Percentiles rank a stretch among this genome's conserved stretches.
phyloP scores from a whole-genome alignment of 1,284 basidiomycete species.

The Gastroboletus turbinatus region DNA sequence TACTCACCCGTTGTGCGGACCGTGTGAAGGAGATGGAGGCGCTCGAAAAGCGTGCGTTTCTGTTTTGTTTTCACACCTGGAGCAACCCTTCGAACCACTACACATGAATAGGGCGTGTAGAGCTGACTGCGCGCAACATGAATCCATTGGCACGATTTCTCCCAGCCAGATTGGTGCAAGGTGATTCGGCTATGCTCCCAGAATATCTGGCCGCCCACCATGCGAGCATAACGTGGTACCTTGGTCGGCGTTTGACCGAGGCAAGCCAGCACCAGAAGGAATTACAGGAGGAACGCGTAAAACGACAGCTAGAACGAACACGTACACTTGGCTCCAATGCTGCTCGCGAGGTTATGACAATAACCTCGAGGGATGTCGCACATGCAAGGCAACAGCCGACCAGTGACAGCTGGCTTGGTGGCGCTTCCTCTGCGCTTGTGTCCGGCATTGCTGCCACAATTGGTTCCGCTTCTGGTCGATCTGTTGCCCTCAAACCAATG shows the following conservation, averaged over 20 bases:
- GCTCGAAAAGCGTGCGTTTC: slow-evolving; percentile 75
- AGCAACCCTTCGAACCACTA: slow-evolving; percentile 8
- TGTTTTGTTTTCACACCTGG: slow-evolving; percentile 7
- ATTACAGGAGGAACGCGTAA: slow-evolving; percentile 86
- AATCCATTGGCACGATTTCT: slow-evolving; percentile 66
- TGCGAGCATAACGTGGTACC: slow-evolving; percentile 82
- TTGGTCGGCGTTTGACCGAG: slow-evolving; percentile 75
- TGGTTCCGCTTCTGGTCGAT: slow-evolving; percentile 43
- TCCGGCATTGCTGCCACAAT: slow-evolving; percentile 64
- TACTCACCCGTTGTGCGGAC: slow-evolving; percentile 80
- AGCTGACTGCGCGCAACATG: slow-evolving; percentile 57
- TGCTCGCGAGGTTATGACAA: slow-evolving; percentile 52
- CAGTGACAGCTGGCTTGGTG: slow-evolving; percentile 60
- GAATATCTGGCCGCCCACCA: slow-evolving; percentile 82
- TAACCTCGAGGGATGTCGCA: slow-evolving; percentile 32
- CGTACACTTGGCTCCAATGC: slow-evolving; percentile 76
- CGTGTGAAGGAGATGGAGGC: slow-evolving; percentile 83
- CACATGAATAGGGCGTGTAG: slow-evolving; percentile 54
- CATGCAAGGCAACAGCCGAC: slow-evolving; percentile 24
- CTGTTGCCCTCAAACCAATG: slow-evolving; percentile 25
- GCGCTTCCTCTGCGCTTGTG: slow-evolving; percentile 56
- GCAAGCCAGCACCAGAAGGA: slow-evolving; percentile 78
- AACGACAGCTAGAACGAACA: slow-evolving; percentile 76
- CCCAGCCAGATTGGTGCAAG: slow-evolving; percentile 62
- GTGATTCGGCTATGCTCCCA: slow-evolving; percentile 55